phyloP scores from a whole-genome alignment of 2,329 filamentous ascomycete species.

The Colletotrichum acutatum region DNA sequence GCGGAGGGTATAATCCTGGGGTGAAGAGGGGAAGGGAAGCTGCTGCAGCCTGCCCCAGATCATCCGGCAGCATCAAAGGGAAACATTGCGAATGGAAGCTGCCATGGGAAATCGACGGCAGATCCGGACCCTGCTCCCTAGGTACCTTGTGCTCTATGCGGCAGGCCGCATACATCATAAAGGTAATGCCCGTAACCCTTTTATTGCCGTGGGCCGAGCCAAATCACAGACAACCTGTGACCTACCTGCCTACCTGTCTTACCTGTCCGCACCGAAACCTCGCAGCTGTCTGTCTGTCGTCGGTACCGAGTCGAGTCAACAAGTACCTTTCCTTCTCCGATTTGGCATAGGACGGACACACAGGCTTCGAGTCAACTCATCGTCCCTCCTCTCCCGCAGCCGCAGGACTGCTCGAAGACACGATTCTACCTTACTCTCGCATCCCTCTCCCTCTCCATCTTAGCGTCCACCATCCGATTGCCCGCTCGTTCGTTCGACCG shows the following conservation, averaged over 20 bases:
- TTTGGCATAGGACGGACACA: neutral
- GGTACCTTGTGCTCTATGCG: neutral
- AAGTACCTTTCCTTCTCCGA: neutral
- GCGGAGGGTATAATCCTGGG: neutral
- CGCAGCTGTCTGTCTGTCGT: neutral
- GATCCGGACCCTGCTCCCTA: neutral
- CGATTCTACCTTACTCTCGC: neutral
- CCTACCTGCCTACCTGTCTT: too few species aligned
- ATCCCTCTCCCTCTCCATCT: neutral
- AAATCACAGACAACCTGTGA: conserved; percentile 3
- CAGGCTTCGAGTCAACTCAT: conserved; percentile 3
- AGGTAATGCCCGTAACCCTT: neutral
- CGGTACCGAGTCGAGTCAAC: conserved; percentile 1
- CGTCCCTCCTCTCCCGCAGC: neutral
- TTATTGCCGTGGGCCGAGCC: neutral
- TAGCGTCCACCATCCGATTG: neutral
- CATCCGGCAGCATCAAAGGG: neutral
- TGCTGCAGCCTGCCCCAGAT: conserved; percentile 8
- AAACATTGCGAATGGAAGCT: neutral
- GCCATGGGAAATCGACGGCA: neutral
- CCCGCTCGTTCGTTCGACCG: neutral
- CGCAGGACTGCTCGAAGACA: neutral
- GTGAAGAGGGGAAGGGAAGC: neutral
- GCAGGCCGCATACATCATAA: neutral
- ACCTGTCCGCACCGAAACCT: too few species aligned